Evolutionary conservation across 2,329 filamentous ascomycete species (phyloP).

Genomic region (Neonectria neomacrospora): DNA sequence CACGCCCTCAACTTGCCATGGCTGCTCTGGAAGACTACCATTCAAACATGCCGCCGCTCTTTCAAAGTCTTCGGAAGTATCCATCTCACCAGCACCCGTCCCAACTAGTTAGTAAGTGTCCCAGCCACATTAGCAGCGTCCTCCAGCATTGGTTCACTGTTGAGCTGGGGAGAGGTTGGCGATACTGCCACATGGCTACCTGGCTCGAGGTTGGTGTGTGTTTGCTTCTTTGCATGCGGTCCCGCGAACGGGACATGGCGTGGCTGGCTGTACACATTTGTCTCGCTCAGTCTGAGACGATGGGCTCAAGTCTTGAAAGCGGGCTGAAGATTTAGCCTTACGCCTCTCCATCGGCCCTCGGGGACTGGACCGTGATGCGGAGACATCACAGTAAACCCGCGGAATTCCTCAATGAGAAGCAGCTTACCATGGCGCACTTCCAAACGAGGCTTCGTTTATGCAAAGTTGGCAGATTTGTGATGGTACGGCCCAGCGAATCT

Average conservation of each 20-base stretch:
- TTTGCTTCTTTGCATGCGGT: slow-evolving; percentile 27
- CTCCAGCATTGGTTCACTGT: slow-evolving; percentile 1
- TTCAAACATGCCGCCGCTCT: slow-evolving; percentile 2
- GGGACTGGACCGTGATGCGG: slow-evolving; percentile 22
- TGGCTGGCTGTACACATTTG: slow-evolving; percentile 20
- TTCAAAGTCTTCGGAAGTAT: slow-evolving; percentile 2
- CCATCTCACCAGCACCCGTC: background rate
- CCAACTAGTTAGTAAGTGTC: background rate
- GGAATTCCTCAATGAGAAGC: slow-evolving; percentile 13
- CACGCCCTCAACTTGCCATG: slow-evolving; percentile 3
- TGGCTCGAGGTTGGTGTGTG: slow-evolving; percentile 8
- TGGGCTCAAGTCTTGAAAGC: slow-evolving; percentile 26
- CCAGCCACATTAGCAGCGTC: background rate
- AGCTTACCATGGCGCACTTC: slow-evolving; percentile 1
- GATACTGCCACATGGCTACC: slow-evolving; percentile 25
- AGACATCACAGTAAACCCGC: slow-evolving; percentile 24
- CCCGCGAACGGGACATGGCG: slow-evolving; percentile 28
- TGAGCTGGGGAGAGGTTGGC: slow-evolving; percentile 18
- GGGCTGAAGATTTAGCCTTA: slow-evolving; percentile 33
- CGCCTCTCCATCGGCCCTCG: slow-evolving; percentile 21
- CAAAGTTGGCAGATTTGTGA: slow-evolving; percentile 11
- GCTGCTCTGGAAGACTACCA: slow-evolving; percentile 9
- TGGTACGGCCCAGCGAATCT: background rate
- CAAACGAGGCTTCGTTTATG: slow-evolving; percentile 10
- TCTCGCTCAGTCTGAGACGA: slow-evolving; percentile 26